Evolutionary conservation across 164 flowering plant species (phyloP), one percentile per base, ranked within the genome.

Genomic region (Berberis vulgaris): DNA sequence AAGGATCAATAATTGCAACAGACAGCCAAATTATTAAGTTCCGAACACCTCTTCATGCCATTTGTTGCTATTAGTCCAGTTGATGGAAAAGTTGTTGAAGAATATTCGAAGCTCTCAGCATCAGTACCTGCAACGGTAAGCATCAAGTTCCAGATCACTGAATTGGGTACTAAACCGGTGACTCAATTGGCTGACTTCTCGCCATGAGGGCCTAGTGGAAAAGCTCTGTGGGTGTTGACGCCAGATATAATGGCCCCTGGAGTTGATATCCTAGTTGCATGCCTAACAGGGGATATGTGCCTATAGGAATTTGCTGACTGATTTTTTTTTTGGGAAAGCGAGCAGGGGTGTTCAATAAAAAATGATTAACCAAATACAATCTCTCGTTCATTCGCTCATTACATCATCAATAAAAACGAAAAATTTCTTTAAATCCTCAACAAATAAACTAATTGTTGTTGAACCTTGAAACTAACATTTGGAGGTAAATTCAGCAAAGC

Each of bases 131-230:
- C 59, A 7, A 54, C 40, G 10, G 66, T 63, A 39, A 49, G 44
- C 11, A 12, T 74, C 13, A 26, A 62, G 67, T 74, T 74, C 47
- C 69, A 45, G 9, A 52, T 55, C 7, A 74, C 80, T 38, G 5
- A 10, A 1, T 9, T 74, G 43, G 74, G 76, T 11, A 55, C 64
- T 1, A 72, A 61, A 38, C 73, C 73, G 45, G 72, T 74, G 39
- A 77, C 77, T 1, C 68, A 71, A 38, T 73, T 69, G 55, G 77
- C 75, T 0, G 46, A 50, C 1, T 73, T 77, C 55, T 74, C 77
- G 0, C 69, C 75, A 5, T 12, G 75, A 53, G 77, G 77, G 10
- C 80, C 75, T 1, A 67, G 53, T 47, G 38, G 26, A 43, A 1
- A 4, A 67, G 46, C 52, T 0, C 59, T 57, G 7, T 42, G 47